Evolutionary conservation across 768 basidiomycete species (phyloP).

Genomic region (Arthromyces matolae): DNA sequence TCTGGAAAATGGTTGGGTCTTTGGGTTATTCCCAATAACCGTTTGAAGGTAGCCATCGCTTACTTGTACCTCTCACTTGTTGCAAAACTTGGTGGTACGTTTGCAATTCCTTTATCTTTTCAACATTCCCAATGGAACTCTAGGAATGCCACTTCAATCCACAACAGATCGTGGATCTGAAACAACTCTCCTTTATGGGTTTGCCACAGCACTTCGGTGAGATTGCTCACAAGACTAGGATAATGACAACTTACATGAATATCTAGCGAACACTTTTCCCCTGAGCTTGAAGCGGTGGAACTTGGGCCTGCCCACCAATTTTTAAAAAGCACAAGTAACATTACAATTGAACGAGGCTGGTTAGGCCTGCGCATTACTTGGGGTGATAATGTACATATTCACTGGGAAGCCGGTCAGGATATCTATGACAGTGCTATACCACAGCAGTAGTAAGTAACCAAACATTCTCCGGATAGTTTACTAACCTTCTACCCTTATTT

Average conservation of each 20-base stretch:
- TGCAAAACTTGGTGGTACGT: constrained; percentile 20
- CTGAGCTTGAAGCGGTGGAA: constrained; percentile 19
- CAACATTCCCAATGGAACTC: not conserved
- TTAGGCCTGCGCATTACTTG: constrained; percentile 26
- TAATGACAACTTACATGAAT: not conserved
- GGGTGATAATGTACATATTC: constrained; percentile 29
- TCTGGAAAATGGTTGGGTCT: constrained; percentile 25
- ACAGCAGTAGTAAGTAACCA: constrained; percentile 22
- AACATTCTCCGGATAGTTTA: not conserved
- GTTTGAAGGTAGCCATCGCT: constrained; percentile 18
- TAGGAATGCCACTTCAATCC: constrained; percentile 3
- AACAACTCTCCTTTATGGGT: constrained; percentile 29
- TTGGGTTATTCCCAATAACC: constrained; percentile 32
- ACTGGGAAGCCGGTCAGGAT: constrained; percentile 20
- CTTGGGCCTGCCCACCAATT: constrained; percentile 29
- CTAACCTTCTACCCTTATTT: constrained; percentile 8
- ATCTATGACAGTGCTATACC: constrained; percentile 20
- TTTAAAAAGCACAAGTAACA: constrained; percentile 30
- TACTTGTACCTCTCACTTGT: constrained; percentile 26
- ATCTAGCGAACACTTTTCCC: constrained; percentile 24
- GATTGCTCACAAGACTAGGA: no score
- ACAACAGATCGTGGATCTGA: constrained; percentile 36
- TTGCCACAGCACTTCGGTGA: not conserved
- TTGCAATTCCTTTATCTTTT: constrained; percentile 12
- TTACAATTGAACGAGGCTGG: constrained; percentile 35